Conservation (phyloP, 2,329 filamentous ascomycete genomes). For the Colletotrichum sp. region DNA sequence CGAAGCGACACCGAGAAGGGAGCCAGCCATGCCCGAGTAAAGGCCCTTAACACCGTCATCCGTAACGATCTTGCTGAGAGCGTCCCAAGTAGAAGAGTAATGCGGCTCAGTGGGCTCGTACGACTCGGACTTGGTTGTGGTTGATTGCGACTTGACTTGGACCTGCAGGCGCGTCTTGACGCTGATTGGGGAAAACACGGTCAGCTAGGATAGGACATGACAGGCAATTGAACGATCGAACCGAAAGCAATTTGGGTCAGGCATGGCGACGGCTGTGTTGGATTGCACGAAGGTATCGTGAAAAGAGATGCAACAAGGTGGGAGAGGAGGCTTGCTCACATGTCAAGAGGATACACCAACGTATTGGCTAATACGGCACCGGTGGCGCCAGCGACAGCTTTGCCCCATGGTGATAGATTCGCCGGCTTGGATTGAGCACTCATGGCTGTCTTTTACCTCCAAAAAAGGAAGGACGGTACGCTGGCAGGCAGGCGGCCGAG, state of each 20-base stretch:
- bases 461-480: not conserved
- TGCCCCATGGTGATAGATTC: constrained; percentile 87
- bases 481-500: not conserved
- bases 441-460: constrained; percentile 39
- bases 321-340: constrained; percentile 64
- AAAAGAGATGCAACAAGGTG: not conserved
- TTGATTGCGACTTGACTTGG: constrained; percentile 74
- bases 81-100: constrained; percentile 88
- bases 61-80: constrained; percentile 81
- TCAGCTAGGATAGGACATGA: constrained; percentile 15
- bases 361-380: constrained; percentile 95
- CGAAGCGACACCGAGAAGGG: constrained; percentile 89
- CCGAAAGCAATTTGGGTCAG: not conserved
- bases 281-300: not conserved
- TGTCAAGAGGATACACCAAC: constrained; percentile 93
- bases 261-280: not conserved
- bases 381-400: constrained; percentile 88
- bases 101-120: constrained; percentile 63
- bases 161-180: constrained; percentile 97
- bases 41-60: constrained; percentile 82
- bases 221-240: not conserved
- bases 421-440: constrained; percentile 67
- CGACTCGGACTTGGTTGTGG: constrained; percentile 39
- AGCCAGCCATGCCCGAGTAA: constrained; percentile 87
- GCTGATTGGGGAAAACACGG: constrained; percentile 47